phyloP scores from a whole-genome alignment of 371 early-diverging fungal genomes.

The Quaeritorhiza haematococci region DNA sequence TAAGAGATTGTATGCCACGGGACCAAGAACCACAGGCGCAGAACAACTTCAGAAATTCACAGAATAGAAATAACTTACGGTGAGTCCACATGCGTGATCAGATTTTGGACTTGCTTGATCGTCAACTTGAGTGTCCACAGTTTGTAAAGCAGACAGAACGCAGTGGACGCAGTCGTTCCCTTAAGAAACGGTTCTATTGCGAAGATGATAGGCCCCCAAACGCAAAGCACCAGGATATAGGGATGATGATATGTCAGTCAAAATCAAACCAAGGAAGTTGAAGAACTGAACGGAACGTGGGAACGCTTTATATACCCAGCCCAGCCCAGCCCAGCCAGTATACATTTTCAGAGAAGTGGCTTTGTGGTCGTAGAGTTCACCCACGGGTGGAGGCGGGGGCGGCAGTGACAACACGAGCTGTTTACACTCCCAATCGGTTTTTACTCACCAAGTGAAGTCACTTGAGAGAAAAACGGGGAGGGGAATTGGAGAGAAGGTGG shows the following conservation, averaged over 20 bases:
- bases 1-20: neutral
- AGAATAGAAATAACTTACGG: conserved; percentile 54
- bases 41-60: neutral
- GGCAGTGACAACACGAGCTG: too few relatives aligned
- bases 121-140: conserved; percentile 77
- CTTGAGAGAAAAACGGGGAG: conserved; percentile 7
- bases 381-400: too few relatives aligned
- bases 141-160: conserved; percentile 81
- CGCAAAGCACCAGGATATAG: too few relatives aligned
- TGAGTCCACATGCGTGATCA: conserved; percentile 74
- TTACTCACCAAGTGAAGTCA: conserved; percentile 23
- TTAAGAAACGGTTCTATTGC: conserved; percentile 74
- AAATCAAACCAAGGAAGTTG: too few relatives aligned
- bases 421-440: too few relatives aligned
- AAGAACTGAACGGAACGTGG: too few relatives aligned
- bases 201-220: neutral
- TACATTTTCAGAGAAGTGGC: too few relatives aligned
- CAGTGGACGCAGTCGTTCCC: conserved; percentile 75
- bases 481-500: too few relatives aligned
- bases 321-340: too few relatives aligned
- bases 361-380: too few relatives aligned
- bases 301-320: too few relatives aligned
- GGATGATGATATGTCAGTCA: too few relatives aligned
- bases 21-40: neutral
- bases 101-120: conserved; percentile 67